Conservation (phyloP, 495 filamentous ascomycete genomes). For the Mycothermus thermophilus region DNA sequence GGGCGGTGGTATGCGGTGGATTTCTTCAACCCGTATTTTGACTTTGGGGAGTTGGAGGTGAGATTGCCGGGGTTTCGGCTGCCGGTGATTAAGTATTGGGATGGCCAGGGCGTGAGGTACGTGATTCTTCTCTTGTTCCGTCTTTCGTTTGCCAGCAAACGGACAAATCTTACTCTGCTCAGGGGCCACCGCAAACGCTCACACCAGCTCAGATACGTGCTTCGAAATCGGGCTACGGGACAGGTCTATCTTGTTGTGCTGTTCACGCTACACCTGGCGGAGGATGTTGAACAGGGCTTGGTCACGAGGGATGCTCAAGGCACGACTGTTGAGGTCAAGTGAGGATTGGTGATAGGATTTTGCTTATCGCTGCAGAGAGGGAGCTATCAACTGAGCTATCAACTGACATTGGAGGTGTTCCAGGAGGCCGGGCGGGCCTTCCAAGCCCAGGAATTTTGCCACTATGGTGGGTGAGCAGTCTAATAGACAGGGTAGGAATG, state of each 20-base stretch:
- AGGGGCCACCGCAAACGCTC: conserved; percentile 34
- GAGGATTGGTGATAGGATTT: too few species aligned
- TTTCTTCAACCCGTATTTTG: conserved; percentile 87
- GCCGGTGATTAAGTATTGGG: conserved; percentile 66
- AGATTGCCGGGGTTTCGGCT: conserved; percentile 65
- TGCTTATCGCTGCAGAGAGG: too few species aligned
- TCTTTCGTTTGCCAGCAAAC: not conserved
- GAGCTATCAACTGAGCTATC: too few species aligned
- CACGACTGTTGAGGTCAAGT: too few species aligned
- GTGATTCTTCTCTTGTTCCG: conserved; percentile 9
- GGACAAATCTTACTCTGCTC: conserved; percentile 3
- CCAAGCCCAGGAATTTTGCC: too few species aligned
- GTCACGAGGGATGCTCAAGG: too few species aligned
- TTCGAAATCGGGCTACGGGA: conserved; percentile 59
- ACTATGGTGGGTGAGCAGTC: too few species aligned
- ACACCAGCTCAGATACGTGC: conserved; percentile 70
- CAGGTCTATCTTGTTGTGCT: conserved; percentile 64
- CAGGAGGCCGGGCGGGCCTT: too few species aligned
- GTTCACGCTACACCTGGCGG: conserved; percentile 56
- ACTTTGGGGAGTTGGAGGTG: conserved; percentile 68
- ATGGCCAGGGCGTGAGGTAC: conserved; percentile 48
- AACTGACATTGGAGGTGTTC: too few species aligned
- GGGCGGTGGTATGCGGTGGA: conserved; percentile 53
- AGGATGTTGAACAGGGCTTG: too few species aligned
- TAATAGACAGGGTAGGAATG: too few species aligned